Evolutionary conservation across 192 early-diverging fungal species (phyloP).

Genomic region (Spinellus fusiger): DNA sequence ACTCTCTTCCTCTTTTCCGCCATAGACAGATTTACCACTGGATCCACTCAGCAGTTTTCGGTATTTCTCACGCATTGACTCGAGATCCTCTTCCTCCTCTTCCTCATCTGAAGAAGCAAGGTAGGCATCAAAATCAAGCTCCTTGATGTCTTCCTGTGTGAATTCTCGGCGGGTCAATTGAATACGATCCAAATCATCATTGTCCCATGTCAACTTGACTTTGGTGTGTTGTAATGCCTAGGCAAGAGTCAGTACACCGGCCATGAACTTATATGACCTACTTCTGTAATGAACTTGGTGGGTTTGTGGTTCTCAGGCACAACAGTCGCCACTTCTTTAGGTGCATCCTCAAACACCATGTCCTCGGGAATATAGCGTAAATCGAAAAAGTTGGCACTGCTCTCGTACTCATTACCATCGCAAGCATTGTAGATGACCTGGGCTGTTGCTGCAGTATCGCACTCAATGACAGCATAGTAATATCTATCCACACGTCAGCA

Average conservation of each 20-base stretch:
- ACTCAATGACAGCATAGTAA: slow-evolving; percentile 94
- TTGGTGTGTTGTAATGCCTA: slow-evolving; percentile 86
- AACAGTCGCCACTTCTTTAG: slow-evolving; percentile 51
- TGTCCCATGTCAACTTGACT: slow-evolving; percentile 94
- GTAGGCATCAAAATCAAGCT: slow-evolving; percentile 89
- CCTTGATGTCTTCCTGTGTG: slow-evolving; percentile 80
- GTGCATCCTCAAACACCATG: slow-evolving; percentile 76
- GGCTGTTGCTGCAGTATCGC: slow-evolving; percentile 80
- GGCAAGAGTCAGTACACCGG: not conserved
- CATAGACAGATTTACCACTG: slow-evolving; percentile 30
- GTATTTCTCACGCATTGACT: slow-evolving; percentile 41
- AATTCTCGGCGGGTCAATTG: slow-evolving; percentile 76
- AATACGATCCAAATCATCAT: slow-evolving; percentile 83
- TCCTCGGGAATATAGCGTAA: slow-evolving; percentile 90
- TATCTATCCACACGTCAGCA: slow-evolving; percentile 38
- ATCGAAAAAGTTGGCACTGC: slow-evolving; percentile 88
- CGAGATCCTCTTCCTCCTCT: slow-evolving; percentile 56
- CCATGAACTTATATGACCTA: slow-evolving; percentile 10
- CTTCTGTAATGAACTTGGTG: slow-evolving; percentile 62
- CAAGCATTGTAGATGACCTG: slow-evolving; percentile 71
- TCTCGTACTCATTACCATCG: slow-evolving; percentile 91
- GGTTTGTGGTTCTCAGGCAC: slow-evolving; percentile 67
- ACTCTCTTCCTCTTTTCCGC: slow-evolving; percentile 14
- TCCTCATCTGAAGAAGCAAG: slow-evolving; percentile 71
- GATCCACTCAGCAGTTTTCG: slow-evolving; percentile 35